Evolutionary conservation across 2,329 filamentous ascomycete species (phyloP), one percentile per base, ranked within the genome.

Genomic region (Aschersonia sp.): DNA sequence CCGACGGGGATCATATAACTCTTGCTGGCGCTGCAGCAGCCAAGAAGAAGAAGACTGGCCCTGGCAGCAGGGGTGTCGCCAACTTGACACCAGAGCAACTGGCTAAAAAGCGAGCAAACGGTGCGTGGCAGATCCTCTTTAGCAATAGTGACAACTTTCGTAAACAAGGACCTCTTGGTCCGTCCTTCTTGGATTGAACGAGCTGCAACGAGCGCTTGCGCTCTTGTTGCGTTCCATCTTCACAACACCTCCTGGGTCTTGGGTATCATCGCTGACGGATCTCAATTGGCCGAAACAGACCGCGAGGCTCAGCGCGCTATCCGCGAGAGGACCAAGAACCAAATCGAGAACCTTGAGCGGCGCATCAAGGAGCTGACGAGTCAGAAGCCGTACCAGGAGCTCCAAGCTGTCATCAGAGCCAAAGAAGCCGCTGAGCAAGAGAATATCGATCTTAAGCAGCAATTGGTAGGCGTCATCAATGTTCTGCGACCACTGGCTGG

Each of bases 301-400:
- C 81, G 87, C 50, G 86, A 94, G 63, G 88, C 87, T 31, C 87
- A 94, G 62, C 77, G 87, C 45, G 86, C 85, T 40, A 92, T 94
- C 51, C 76, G 87, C 42, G 85, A 91, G 67, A 78, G 87, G 48
- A 92, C 86, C 31, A 87, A 83, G 66, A 77, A 80, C 50, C 84
- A 85, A 62, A 92, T 92, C 55, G 85, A 91, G 60, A 69, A 66
- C 5, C 70, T 92, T 50, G 84, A 92, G 62, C 73, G 72, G 51
- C 74, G 78, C 52, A 89, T 94, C 51, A 72, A 76, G 48, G 84
- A 91, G 52, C 73, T 94, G 54, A 85, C 85, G 49, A 82, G 76
- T 49, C 84, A 88, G 65, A 81, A 89, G 62, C 86, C 87, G 0
- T 89, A 89, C 56, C 82, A 86, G 60, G 88, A 95, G 60, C 75